A percentile compares a stretch with the other conserved stretches of the same genome.
phyloP scores from a whole-genome alignment of 2,329 filamentous ascomycete genomes.

The Botrytis porri region DNA sequence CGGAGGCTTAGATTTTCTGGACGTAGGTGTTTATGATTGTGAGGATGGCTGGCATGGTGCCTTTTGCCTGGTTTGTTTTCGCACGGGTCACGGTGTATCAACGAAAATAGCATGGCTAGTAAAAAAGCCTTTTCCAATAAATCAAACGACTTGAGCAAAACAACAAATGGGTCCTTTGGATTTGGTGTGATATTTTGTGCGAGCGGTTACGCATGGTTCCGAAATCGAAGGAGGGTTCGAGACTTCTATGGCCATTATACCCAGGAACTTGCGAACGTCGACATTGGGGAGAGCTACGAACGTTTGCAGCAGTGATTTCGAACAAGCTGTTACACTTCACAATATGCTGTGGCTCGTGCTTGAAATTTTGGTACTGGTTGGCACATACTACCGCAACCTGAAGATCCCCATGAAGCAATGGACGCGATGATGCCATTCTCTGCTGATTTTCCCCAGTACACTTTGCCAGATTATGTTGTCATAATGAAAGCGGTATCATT shows the following conservation, averaged over 20 bases:
- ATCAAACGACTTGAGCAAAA: slow-evolving; percentile 37
- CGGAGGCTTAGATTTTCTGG: slow-evolving; percentile 35
- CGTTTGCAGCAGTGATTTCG: slow-evolving; percentile 9
- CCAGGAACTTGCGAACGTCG: slow-evolving; percentile 7
- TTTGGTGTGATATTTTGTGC: slow-evolving; percentile 21
- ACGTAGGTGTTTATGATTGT: slow-evolving; percentile 30
- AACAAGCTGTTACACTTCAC: slow-evolving; percentile 7
- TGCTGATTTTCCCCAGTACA: neutral
- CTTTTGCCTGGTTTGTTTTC: slow-evolving; percentile 27
- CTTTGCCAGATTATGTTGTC: neutral
- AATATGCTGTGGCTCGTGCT: slow-evolving; percentile 5
- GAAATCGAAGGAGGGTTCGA: slow-evolving; percentile 3
- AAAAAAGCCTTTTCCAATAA: slow-evolving; percentile 34
- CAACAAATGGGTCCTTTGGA: slow-evolving; percentile 11
- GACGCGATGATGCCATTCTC: slow-evolving; percentile 6
- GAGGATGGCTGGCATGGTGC: slow-evolving; percentile 29
- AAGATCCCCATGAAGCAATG: neutral
- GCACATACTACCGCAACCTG: neutral
- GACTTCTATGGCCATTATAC: neutral
- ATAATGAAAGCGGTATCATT: neutral
- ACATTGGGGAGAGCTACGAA: neutral
- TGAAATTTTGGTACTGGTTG: slow-evolving; percentile 8
- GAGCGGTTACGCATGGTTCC: slow-evolving; percentile 1
- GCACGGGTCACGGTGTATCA: slow-evolving; percentile 34
- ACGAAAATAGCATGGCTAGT: slow-evolving; percentile 38